Evolutionary conservation across 805 yeast genomes (phyloP).

Genomic region (Lipomyces yamanashiensis): DNA sequence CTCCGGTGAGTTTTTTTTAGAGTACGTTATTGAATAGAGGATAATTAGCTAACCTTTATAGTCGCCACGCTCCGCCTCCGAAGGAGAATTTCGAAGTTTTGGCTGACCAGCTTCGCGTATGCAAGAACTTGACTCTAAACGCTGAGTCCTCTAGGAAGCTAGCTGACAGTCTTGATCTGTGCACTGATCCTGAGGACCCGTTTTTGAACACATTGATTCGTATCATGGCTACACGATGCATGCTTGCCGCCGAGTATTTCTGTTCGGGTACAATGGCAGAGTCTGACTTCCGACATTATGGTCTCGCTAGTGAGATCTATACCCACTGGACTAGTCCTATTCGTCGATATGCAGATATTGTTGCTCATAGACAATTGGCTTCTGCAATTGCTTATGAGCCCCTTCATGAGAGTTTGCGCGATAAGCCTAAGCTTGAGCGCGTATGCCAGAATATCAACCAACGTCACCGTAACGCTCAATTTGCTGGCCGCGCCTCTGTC

Average conservation of each 20-base stretch:
- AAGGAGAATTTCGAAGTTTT: conserved; percentile 86
- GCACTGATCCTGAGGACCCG: conserved; percentile 80
- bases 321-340: conserved; percentile 99
- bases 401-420: conserved; percentile 79
- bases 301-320: conserved; percentile 94
- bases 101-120: conserved; percentile 83
- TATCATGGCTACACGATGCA: conserved; percentile 97
- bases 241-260: conserved; percentile 99
- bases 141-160: conserved; percentile 86
- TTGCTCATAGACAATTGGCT: conserved; percentile 95
- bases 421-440: conserved; percentile 85
- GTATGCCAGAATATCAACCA: conserved; percentile 87
- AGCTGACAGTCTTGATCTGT: conserved; percentile 90
- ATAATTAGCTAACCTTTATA: conserved; percentile 38
- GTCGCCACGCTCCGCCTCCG: conserved; percentile 98
- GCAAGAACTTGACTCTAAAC: conserved; percentile 75
- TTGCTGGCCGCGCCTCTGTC: conserved; percentile 97
- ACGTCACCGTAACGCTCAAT: conserved; percentile 96
- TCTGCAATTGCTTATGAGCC: conserved; percentile 97
- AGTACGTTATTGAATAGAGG: background rate
- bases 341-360: conserved; percentile 96
- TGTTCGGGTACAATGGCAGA: conserved; percentile 87
- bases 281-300: conserved; percentile 93
- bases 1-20: conserved; percentile 44
- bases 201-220: conserved; percentile 92